Percentiles rank a stretch among this genome's conserved stretches.
phyloP scores from a whole-genome alignment of 2,329 filamentous ascomycete species.

The Fusarium sp. region DNA sequence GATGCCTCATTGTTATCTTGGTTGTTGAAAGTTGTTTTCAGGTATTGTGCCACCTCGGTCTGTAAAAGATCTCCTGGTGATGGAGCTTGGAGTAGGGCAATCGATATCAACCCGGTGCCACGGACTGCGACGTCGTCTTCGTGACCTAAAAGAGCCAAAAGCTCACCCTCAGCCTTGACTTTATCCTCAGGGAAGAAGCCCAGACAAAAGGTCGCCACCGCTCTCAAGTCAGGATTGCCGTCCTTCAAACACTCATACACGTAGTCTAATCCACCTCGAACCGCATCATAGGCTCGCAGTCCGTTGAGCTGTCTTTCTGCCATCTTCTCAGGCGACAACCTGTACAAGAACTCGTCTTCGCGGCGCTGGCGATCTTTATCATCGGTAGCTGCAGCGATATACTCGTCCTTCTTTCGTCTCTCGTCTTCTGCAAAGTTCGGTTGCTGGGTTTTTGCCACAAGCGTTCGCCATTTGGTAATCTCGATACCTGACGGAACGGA shows the following conservation, averaged over 20 bases:
- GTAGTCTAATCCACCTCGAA: background rate
- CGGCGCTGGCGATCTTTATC: background rate
- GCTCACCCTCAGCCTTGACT: background rate
- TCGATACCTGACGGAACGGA: background rate
- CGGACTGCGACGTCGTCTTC: background rate
- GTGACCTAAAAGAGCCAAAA: background rate
- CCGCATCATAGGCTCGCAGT: background rate
- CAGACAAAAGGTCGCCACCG: background rate
- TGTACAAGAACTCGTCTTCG: background rate
- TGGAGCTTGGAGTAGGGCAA: background rate
- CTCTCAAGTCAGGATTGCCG: background rate
- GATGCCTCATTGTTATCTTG: background rate
- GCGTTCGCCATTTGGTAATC: background rate
- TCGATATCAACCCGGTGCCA: background rate
- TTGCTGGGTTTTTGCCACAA: background rate
- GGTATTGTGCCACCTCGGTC: background rate
- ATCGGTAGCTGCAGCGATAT: background rate
- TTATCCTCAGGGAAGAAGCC: background rate
- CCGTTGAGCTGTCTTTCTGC: background rate
- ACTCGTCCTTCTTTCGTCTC: background rate
- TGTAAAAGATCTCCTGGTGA: background rate
- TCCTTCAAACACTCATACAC: background rate
- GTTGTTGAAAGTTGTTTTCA: background rate
- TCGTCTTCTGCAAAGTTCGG: background rate
- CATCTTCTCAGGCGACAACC: background rate